Conservation (phyloP, 2,329 filamentous ascomycete genomes). For the Ophiostoma sp. region DNA sequence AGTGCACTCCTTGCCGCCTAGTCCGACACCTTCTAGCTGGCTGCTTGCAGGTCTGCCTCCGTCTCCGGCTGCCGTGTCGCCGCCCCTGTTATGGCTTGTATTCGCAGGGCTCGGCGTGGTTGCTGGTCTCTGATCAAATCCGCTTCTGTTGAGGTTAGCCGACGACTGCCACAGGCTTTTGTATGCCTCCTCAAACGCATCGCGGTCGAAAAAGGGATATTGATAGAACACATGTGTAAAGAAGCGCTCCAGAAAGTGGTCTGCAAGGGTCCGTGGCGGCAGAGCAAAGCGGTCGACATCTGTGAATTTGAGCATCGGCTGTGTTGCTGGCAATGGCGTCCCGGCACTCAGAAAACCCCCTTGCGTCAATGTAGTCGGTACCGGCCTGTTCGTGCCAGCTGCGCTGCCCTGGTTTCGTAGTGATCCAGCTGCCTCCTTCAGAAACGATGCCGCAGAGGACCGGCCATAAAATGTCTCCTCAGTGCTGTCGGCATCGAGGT, state of each 20-base stretch:
- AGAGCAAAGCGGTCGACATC: background rate
- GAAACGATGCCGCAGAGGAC: background rate
- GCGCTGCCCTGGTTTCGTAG: background rate
- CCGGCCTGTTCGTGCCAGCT: background rate
- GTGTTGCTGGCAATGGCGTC: background rate
- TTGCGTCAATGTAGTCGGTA: background rate
- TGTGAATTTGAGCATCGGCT: background rate
- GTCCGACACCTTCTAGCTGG: constrained; percentile 18
- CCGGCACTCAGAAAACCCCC: background rate
- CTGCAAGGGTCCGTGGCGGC: background rate
- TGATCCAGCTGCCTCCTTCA: background rate
- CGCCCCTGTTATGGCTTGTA: background rate
- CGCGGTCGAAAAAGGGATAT: constrained; percentile 2
- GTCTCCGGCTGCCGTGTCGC: no score
- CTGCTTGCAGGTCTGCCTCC: background rate
- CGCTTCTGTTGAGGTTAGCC: background rate
- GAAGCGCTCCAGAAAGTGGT: background rate
- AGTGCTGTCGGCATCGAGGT: constrained; percentile 15
- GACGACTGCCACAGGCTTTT: background rate
- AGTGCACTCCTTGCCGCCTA: constrained; percentile 22
- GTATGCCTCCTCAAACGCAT: background rate
- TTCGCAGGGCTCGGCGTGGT: background rate
- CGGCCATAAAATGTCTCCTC: constrained; percentile 1
- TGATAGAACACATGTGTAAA: background rate
- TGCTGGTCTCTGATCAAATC: no score